A percentile compares a stretch with the other conserved stretches of the same genome.
Conservation (phyloP, 169 alveolate genomes). For the Ichthyophthirius multifiliis region DNA sequence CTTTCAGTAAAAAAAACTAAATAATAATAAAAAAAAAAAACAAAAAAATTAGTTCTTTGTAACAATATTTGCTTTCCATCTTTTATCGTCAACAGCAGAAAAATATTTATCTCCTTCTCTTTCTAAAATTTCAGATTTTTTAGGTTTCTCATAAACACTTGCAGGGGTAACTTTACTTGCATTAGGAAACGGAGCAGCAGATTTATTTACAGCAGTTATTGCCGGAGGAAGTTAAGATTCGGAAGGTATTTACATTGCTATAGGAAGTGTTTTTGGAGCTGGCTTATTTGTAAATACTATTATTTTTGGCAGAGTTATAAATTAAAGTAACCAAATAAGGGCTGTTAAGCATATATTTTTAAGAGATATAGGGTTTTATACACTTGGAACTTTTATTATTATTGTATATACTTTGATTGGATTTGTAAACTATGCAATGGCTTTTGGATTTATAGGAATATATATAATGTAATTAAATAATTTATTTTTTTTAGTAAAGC, state of each 20-base stretch:
- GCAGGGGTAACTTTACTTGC: conserved; percentile 74
- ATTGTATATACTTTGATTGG: neutral
- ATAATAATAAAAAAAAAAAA: neutral
- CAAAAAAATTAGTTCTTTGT: neutral
- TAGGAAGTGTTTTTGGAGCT: conserved; percentile 41
- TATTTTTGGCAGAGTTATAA: neutral
- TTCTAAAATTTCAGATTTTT: conserved; percentile 30
- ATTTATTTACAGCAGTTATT: conserved; percentile 57
- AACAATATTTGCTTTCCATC: conserved; percentile 18
- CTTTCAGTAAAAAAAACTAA: neutral
- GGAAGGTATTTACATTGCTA: conserved; percentile 17
- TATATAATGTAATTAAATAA: neutral
- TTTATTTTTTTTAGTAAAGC: no score
- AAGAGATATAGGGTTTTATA: conserved; percentile 13
- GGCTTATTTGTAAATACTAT: conserved; percentile 28
- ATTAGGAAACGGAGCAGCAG: conserved; percentile 82
- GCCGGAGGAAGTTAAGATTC: conserved; percentile 44
- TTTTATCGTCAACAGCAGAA: conserved; percentile 71
- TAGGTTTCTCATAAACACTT: conserved; percentile 45
- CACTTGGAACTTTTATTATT: conserved; percentile 4
- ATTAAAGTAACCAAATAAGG: neutral
- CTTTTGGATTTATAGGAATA: neutral
- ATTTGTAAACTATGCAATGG: neutral
- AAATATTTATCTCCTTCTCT: conserved; percentile 61
- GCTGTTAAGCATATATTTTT: neutral